Evolutionary conservation across 768 basidiomycete genomes (phyloP).

Genomic region (Aureoboletus auriporus): DNA sequence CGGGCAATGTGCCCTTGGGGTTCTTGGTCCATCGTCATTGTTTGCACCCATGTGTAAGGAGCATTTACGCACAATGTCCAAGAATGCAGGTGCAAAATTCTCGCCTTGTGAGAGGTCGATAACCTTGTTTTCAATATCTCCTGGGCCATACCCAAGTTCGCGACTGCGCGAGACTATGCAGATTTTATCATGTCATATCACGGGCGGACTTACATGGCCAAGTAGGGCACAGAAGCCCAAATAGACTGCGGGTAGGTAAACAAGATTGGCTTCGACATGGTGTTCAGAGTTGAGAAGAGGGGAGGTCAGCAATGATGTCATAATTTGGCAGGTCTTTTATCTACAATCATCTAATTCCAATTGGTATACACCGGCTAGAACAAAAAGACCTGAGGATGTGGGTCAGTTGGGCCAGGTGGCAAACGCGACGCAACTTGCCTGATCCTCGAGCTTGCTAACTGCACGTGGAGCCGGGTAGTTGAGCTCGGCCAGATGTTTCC

Average conservation of each 20-base stretch:
- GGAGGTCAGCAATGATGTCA: neutral
- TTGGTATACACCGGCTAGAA: constrained; percentile 28
- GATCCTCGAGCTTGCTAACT: constrained; percentile 90
- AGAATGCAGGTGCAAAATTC: constrained; percentile 45
- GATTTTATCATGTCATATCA: too few relatives aligned
- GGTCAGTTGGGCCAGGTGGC: constrained; percentile 12
- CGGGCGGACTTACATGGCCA: constrained; percentile 35
- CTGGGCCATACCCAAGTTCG: constrained; percentile 41
- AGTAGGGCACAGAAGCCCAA: constrained; percentile 39
- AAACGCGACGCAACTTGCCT: constrained; percentile 41
- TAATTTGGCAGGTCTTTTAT: constrained; percentile 2
- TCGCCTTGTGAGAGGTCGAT: constrained; percentile 44
- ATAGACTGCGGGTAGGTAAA: constrained; percentile 37
- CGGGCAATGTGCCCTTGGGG: constrained; percentile 41
- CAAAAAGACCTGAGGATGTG: constrained; percentile 34
- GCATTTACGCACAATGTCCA: constrained; percentile 32
- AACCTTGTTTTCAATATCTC: constrained; percentile 32
- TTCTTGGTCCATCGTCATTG: constrained; percentile 31
- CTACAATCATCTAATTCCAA: neutral
- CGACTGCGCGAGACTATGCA: constrained; percentile 19
- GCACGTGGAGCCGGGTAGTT: constrained; percentile 84
- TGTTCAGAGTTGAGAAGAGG: too few relatives aligned
- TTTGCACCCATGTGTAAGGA: neutral
- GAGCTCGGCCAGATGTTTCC: constrained; percentile 86
- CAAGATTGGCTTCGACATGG: constrained; percentile 24